These are phyloP conservation scores for Diplodia scrobiculata DNA, from an alignment of 2,329 filamentous ascomycete genomes.

Conservation along the genomic window DNA sequence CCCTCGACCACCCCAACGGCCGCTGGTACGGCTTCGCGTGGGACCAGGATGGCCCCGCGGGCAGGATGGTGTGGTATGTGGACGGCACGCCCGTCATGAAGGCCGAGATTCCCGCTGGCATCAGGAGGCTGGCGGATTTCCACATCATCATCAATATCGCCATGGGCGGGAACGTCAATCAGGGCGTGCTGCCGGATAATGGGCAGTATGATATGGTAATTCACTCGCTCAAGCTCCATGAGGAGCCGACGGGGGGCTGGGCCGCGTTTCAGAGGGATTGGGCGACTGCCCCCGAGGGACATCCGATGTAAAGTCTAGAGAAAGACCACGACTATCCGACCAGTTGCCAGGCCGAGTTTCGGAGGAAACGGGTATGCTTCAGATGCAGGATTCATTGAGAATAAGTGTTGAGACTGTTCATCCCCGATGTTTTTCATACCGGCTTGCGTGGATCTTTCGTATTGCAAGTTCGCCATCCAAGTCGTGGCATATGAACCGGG, in stretches of 20 bases:
- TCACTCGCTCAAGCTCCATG: conserved; percentile 56
- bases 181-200: conserved; percentile 54
- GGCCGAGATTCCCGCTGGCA: conserved; percentile 55
- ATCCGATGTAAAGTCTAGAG: neutral
- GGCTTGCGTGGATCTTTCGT: too few species aligned
- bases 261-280: conserved; percentile 57
- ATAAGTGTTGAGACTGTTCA: too few species aligned
- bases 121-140: conserved; percentile 59
- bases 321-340: too few species aligned
- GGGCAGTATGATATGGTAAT: conserved; percentile 62
- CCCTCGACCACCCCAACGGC: conserved; percentile 50
- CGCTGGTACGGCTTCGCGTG: conserved; percentile 61
- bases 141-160: conserved; percentile 62
- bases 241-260: conserved; percentile 60
- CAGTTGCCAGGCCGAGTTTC: too few species aligned
- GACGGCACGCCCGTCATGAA: conserved; percentile 62
- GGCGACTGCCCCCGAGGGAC: conserved; percentile 41
- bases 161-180: conserved; percentile 63
- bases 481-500: too few species aligned
- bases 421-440: too few species aligned
- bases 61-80: conserved; percentile 61
- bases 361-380: too few species aligned
- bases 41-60: conserved; percentile 53
- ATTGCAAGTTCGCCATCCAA: too few species aligned
- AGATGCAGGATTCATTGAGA: too few species aligned